Evolutionary conservation across 2,329 filamentous ascomycete species (phyloP).

Genomic region (Ophiostoma quercus): DNA sequence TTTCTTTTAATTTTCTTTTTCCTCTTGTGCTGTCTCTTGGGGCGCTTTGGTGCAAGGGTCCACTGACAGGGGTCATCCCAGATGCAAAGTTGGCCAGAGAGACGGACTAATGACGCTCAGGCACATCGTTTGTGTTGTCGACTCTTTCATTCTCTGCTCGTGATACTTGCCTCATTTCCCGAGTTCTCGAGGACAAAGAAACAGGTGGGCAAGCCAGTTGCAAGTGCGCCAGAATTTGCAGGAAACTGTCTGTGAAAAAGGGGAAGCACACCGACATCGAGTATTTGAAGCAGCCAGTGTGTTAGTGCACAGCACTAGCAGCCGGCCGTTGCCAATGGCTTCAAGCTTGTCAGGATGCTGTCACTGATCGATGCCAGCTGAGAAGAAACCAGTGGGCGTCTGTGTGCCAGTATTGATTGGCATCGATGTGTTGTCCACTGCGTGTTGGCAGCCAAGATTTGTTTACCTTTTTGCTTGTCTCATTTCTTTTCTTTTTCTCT

Average conservation of each 20-base stretch:
- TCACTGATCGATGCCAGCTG: not conserved
- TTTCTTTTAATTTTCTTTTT: not conserved
- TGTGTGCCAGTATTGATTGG: not conserved
- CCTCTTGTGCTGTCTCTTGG: not conserved
- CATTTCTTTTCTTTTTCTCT: not conserved
- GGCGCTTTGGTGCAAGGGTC: slow-evolving; percentile 10
- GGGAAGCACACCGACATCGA: not conserved
- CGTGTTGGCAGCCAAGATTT: not conserved
- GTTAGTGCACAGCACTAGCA: not conserved
- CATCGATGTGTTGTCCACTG: not conserved
- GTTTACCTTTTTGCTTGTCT: not conserved
- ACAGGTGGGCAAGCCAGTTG: not conserved
- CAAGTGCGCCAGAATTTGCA: not conserved
- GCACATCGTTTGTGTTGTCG: not conserved
- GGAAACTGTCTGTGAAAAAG: not conserved
- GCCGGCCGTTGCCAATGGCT: not conserved
- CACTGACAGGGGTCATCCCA: slow-evolving; percentile 19
- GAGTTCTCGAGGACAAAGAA: slow-evolving; percentile 2
- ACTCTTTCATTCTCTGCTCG: not conserved
- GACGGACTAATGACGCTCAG: slow-evolving; percentile 18
- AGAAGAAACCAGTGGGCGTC: not conserved
- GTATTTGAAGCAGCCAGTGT: not conserved
- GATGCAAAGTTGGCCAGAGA: slow-evolving; percentile 9
- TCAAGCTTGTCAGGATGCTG: not conserved
- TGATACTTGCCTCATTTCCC: not conserved